Evolutionary conservation across 768 basidiomycete genomes (phyloP).

Genomic region (Boletellus ananiceps): DNA sequence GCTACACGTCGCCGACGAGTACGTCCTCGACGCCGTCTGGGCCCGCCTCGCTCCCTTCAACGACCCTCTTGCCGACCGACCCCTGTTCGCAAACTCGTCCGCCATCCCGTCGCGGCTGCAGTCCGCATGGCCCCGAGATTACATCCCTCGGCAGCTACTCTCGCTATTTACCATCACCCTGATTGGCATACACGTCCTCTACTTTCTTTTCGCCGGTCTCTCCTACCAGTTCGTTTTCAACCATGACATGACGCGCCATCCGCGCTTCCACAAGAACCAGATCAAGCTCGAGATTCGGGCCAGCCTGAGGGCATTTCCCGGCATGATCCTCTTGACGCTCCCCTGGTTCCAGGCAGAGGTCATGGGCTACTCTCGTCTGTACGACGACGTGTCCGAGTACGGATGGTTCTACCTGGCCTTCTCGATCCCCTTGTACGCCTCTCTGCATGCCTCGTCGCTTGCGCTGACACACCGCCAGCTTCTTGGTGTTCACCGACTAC

Average conservation of each 20-base stretch:
- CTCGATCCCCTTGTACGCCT: constrained; percentile 63
- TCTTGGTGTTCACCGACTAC: constrained; percentile 87
- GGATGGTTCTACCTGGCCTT: constrained; percentile 68
- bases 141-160: constrained; percentile 70
- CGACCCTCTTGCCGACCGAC: constrained; percentile 37
- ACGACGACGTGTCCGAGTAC: constrained; percentile 73
- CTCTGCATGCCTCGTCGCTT: not conserved
- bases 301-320: constrained; percentile 75
- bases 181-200: constrained; percentile 78
- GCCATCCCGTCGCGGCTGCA: constrained; percentile 35
- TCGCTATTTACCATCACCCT: constrained; percentile 71
- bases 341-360: constrained; percentile 96
- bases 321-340: constrained; percentile 77
- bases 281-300: constrained; percentile 71
- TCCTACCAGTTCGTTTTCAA: constrained; percentile 90
- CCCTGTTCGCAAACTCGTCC: constrained; percentile 33
- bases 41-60: constrained; percentile 62
- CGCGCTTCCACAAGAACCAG: constrained; percentile 88
- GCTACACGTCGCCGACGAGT: constrained; percentile 66
- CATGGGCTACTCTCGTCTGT: constrained; percentile 75
- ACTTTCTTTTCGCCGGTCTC: constrained; percentile 82
- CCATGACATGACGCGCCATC: constrained; percentile 92
- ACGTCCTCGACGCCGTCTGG: constrained; percentile 76
- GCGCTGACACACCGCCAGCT: constrained; percentile 37
- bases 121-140: constrained; percentile 84